Conservation (phyloP, 148 eudicot genomes). For the Nepenthes gracilis region DNA sequence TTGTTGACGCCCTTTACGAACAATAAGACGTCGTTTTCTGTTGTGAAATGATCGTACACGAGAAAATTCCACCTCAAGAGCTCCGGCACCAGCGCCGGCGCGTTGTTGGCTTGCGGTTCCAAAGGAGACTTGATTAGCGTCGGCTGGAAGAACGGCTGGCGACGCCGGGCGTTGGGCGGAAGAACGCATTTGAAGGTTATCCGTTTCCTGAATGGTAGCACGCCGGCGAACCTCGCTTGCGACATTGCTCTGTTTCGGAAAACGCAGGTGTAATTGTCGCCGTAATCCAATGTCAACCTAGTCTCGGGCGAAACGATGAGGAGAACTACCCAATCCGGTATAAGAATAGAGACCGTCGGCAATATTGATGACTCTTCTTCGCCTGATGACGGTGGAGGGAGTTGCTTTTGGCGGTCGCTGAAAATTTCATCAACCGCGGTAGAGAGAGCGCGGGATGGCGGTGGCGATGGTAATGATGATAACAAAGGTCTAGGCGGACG, state of each 20-base stretch:
- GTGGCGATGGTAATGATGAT: neutral
- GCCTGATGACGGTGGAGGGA: neutral
- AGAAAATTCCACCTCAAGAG: constrained; percentile 42
- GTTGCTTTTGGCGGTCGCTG: too few relatives aligned
- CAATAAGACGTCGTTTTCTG: constrained; percentile 49
- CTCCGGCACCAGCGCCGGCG: constrained; percentile 6
- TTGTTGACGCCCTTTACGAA: constrained; percentile 52
- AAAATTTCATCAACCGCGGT: neutral
- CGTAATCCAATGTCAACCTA: neutral
- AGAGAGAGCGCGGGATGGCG: neutral
- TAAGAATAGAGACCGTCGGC: constrained; percentile 20
- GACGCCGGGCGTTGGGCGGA: constrained; percentile 33
- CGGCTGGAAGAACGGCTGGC: constrained; percentile 33
- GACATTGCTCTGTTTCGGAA: constrained; percentile 20
- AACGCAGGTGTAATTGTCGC: constrained; percentile 21
- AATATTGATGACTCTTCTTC: neutral
- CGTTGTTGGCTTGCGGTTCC: neutral
- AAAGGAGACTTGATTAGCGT: constrained; percentile 1
- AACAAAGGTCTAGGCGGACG: neutral
- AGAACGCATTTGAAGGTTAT: constrained; percentile 30
- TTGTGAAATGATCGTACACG: constrained; percentile 37
- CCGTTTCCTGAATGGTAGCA: constrained; percentile 20
- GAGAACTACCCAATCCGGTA: constrained; percentile 53
- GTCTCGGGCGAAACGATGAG: constrained; percentile 29
- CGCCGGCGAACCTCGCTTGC: constrained; percentile 31